Conservation (phyloP, 306 rosid species). For the Vigna radiata region DNA sequence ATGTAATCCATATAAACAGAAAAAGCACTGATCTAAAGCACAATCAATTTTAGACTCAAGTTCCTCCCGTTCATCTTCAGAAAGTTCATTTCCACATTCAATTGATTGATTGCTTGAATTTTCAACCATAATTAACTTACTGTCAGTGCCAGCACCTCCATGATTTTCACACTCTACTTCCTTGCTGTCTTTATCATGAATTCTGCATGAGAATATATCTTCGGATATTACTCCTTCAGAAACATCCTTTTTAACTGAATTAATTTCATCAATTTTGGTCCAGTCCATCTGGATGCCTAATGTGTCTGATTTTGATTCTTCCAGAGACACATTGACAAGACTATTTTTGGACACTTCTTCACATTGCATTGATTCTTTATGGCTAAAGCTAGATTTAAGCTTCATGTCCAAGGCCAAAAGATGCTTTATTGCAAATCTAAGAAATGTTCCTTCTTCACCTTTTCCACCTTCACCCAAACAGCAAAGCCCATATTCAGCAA, state of each 20-base stretch:
- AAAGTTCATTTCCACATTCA: conserved; percentile 66
- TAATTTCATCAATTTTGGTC: conserved; percentile 54
- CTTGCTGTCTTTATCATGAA: conserved; percentile 53
- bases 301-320: conserved; percentile 57
- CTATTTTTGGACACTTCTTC: conserved; percentile 61
- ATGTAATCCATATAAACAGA: conserved; percentile 92
- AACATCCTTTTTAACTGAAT: conserved; percentile 53
- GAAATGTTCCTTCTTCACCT: conserved; percentile 91
- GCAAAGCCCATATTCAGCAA: conserved; percentile 95
- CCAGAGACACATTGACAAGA: conserved; percentile 53
- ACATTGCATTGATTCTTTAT: conserved; percentile 58
- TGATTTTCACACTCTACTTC: conserved; percentile 58
- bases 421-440: conserved; percentile 96
- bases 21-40: conserved; percentile 95
- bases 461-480: conserved; percentile 82
- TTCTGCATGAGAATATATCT: conserved; percentile 50
- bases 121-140: conserved; percentile 54
- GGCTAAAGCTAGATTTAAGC: conserved; percentile 68
- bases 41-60: conserved; percentile 83
- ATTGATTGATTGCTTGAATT: conserved; percentile 53
- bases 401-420: conserved; percentile 91
- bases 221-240: conserved; percentile 54
- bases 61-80: conserved; percentile 92
- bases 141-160: conserved; percentile 55
- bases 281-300: conserved; percentile 56